Evolutionary conservation across 2,329 filamentous ascomycete genomes (phyloP), one percentile per base, ranked within the genome.

Genomic region (Hypoxylon sp.): DNA sequence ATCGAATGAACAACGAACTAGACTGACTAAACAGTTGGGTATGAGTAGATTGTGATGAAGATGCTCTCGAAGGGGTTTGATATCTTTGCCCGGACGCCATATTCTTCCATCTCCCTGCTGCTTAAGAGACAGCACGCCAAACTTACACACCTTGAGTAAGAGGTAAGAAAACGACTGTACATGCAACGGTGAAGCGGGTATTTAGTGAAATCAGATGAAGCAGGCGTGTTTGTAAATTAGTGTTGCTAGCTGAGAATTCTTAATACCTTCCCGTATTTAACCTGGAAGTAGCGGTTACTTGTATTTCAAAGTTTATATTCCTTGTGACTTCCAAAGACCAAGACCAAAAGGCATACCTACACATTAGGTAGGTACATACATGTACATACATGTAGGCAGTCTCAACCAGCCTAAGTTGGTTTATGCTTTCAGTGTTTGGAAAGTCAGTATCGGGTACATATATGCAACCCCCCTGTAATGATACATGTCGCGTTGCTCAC

Each of bases 21-120:
- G 58, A 53, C 49, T 62, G 46, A 50, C 60, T 59, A 25, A 65
- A 32, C 4, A 55, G 43, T 11, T 55, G 43, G 17, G 56, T 55
- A 59, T 46, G 61, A 58, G 67, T 13, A 25, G 71, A 70, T 19
- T 58, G 60, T 5, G 45, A 38, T 21, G 72, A 60, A 1, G 69
- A 68, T 43, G 41, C 38, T 50, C 55, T 51, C n/a, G 51, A 63
- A 11, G 70, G 70, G 17, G 70, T 69, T 46, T 67, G 58, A 32
- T 64, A 70, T 65, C 55, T 67, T 32, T 53, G 59, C 14, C 28
- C 49, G 14, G 46, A 63, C 34, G 63, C n/a, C 68, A 72, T 72
- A 43, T 53, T 14, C 43, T 9, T 5, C 38, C 11, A 11, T 21
- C 3, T n/a, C 34, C 19, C 52, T 10, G 9, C 14, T 55, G 10